Evolutionary conservation across 2,329 filamentous ascomycete species (phyloP), one percentile per base, ranked within the genome.

Genomic region (Neonectria magnoliae): DNA sequence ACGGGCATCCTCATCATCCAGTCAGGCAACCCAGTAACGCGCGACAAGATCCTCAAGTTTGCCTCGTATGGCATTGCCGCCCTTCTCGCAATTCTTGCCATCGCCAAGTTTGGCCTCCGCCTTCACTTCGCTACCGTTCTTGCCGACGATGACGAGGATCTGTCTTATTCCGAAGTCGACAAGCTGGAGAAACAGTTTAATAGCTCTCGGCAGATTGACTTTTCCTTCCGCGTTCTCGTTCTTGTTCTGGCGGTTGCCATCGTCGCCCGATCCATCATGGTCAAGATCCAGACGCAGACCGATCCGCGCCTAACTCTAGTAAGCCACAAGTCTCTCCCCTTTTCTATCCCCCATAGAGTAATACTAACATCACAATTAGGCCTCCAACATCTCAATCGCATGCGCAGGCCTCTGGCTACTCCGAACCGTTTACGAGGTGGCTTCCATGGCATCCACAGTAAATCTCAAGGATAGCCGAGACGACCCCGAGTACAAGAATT

Each of bases 341-440:
- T 11, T 1, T 18, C 4, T 4, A 5, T 20, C 9, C 11, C n/a
- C 1, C 36, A 20, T 11, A 44, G 14, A 42, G 27, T 3, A n/a
- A 47, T n/a, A 22, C 54, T 61, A 55, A 64, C 36, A 13, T 5
- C 25, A 14, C 10, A 31, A 9, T 2, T 20, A 76, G 74, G 56
- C 70, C 10, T 68, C 69, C 4, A 70, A 48, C 7, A 71, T 71
- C 48, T 64, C 77, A 8, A 62, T 77, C 13, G 68, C 60, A 2
- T 63, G 70, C 22, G 67, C 71, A 4, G 27, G 59, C 1, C 59
- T 77, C 4, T 75, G 75, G 71, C 62, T 78, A 2, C 14, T 76
- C 1, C 73, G 67, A 9, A 70, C 67, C 0, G 53, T 63, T 0
- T 79, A 74, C 53, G 47, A 18, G 16, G 58, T 78, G n/a, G 68